phyloP scores from a whole-genome alignment of 2,329 filamentous ascomycete genomes.

The Cercospora canescens region DNA sequence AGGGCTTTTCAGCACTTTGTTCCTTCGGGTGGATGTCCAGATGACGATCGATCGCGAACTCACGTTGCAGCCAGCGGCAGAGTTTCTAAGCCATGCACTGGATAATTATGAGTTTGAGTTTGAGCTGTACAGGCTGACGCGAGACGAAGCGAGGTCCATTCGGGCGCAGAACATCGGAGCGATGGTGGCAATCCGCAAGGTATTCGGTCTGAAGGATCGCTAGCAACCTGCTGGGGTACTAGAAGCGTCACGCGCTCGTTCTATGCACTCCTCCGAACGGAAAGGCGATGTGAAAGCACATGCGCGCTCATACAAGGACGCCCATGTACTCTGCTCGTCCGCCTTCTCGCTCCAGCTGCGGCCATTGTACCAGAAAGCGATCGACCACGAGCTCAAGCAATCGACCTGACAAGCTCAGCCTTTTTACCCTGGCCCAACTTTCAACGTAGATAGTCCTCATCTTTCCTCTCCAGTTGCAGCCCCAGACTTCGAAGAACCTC shows the following conservation, averaged over 20 bases:
- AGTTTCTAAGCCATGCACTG: background rate
- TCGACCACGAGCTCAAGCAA: constrained; percentile 73
- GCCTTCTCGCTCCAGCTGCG: constrained; percentile 53
- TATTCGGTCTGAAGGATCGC: background rate
- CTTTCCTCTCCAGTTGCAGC: constrained; percentile 45
- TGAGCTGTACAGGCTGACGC: background rate
- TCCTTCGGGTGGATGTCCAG: background rate
- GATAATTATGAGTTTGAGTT: background rate
- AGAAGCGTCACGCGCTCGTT: background rate
- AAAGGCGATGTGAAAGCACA: background rate
- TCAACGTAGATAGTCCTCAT: constrained; percentile 85
- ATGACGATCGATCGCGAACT: background rate
- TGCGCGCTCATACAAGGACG: constrained; percentile 35
- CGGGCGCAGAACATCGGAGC: background rate
- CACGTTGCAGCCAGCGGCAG: background rate
- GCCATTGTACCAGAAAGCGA: constrained; percentile 81
- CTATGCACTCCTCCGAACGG: background rate
- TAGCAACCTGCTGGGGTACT: background rate
- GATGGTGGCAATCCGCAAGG: background rate
- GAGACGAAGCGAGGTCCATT: background rate
- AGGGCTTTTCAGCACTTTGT: background rate
- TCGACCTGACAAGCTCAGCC: constrained; percentile 80
- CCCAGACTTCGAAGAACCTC: constrained; percentile 50
- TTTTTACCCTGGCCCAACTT: constrained; percentile 83
- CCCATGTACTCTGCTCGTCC: constrained; percentile 47